A percentile compares a stretch with the other conserved stretches of the same genome.
Evolutionary conservation across 352 stramenopile genomes (phyloP).

Genomic region (Pseudoperonospora humuli): DNA sequence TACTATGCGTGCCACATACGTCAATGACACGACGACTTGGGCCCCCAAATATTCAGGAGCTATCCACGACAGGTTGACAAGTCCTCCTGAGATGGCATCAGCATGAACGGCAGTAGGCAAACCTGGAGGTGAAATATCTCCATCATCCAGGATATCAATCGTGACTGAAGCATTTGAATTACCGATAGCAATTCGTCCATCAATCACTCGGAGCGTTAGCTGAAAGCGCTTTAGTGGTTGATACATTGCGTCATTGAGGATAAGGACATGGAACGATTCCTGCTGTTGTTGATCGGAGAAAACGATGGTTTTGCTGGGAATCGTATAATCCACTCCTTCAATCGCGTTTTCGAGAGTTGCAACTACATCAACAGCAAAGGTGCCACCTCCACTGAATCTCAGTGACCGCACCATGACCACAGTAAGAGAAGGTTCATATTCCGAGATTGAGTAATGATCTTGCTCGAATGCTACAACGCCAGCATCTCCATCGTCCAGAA

Average conservation of each 20-base stretch:
- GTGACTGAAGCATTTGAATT: background rate
- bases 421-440: constrained; percentile 14
- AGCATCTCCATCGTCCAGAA: constrained; percentile 43
- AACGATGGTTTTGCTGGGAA: constrained; percentile 4
- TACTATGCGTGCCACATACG: constrained; percentile 21
- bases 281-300: constrained; percentile 23
- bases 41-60: constrained; percentile 26
- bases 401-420: constrained; percentile 21
- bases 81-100: constrained; percentile 21
- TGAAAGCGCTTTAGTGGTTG: constrained; percentile 36
- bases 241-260: constrained; percentile 38
- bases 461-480: constrained; percentile 31
- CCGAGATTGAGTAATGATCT: constrained; percentile 17
- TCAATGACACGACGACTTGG: constrained; percentile 20
- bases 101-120: constrained; percentile 11
- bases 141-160: constrained; percentile 47
- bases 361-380: constrained; percentile 14
- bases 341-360: constrained; percentile 6
- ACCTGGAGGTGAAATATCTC: constrained; percentile 35
- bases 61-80: constrained; percentile 25
- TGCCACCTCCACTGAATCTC: constrained; percentile 22
- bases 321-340: constrained; percentile 25
- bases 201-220: constrained; percentile 17
- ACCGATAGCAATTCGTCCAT: constrained; percentile 23
- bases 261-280: constrained; percentile 14